A percentile compares a stretch with the other conserved stretches of the same genome.
phyloP scores from a whole-genome alignment of 768 basidiomycete species.

The Sarcodon aspratus region DNA sequence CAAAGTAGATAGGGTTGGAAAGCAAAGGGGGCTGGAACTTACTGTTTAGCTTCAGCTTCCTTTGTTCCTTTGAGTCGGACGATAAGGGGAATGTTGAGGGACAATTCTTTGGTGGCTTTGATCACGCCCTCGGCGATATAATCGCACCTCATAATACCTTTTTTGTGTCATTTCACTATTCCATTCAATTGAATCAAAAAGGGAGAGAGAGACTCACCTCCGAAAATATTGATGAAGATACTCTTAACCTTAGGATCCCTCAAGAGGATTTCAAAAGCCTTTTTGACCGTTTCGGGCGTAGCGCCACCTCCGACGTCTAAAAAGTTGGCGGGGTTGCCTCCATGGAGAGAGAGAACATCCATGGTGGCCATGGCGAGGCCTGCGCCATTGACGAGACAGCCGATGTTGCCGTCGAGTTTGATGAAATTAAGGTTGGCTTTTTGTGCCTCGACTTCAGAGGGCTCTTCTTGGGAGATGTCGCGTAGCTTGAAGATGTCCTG shows the following conservation, averaged over 20 bases:
- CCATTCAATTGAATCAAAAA: not conserved
- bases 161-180: not conserved
- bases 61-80: slow-evolving; percentile 97
- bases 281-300: slow-evolving; percentile 99
- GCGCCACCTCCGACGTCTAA: slow-evolving; percentile 98
- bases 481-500: slow-evolving; percentile 80
- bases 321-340: slow-evolving; percentile 97
- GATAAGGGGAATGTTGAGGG: slow-evolving; percentile 76
- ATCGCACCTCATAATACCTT: slow-evolving; percentile 99
- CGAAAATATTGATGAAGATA: slow-evolving; percentile 98
- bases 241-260: slow-evolving; percentile 89
- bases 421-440: slow-evolving; percentile 96
- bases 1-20: not conserved
- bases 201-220: slow-evolving; percentile 34
- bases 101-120: slow-evolving; percentile 89
- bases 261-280: slow-evolving; percentile 93
- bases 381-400: slow-evolving; percentile 97
- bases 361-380: slow-evolving; percentile 99
- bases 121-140: slow-evolving; percentile 98
- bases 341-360: slow-evolving; percentile 96
- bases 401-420: slow-evolving; percentile 95
- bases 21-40: slow-evolving; percentile 23
- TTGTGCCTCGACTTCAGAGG: slow-evolving; percentile 96
- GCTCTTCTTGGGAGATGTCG: slow-evolving; percentile 91
- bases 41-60: slow-evolving; percentile 93